These are phyloP conservation scores for Buddleja alternifolia DNA, from an alignment of 257 asterid species.

Conservation along the genomic window DNA sequence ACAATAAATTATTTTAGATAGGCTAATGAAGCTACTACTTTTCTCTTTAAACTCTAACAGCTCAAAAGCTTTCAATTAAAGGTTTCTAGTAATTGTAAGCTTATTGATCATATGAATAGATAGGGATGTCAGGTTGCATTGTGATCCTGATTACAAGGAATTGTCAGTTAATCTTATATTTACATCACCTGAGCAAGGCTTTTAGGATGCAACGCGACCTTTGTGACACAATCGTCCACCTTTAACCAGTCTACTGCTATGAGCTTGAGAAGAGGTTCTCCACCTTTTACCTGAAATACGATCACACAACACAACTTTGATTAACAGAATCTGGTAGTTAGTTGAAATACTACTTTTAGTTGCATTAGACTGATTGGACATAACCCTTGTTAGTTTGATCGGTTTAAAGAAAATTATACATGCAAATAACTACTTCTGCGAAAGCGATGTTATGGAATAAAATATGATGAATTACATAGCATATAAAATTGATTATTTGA, in stretches of 20 bases:
- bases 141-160: background rate
- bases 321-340: slow-evolving; percentile 18
- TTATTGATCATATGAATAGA: slow-evolving; percentile 2
- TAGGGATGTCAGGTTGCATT: background rate
- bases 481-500: too few relatives aligned
- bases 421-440: too few relatives aligned
- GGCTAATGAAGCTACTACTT: too few relatives aligned
- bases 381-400: too few relatives aligned
- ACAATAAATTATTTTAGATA: too few relatives aligned
- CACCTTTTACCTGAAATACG: slow-evolving; percentile 77
- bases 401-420: too few relatives aligned
- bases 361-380: too few relatives aligned
- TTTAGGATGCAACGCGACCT: slow-evolving; percentile 83
- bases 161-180: slow-evolving; percentile 1
- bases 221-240: slow-evolving; percentile 60
- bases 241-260: slow-evolving; percentile 98
- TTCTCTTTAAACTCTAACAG: slow-evolving; percentile 5
- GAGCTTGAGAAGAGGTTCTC: slow-evolving; percentile 93
- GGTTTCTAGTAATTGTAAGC: background rate
- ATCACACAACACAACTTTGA: slow-evolving; percentile 25
- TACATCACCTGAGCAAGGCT: slow-evolving; percentile 80
- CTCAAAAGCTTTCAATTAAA: background rate
- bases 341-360: background rate
- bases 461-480: too few relatives aligned
- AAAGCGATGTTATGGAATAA: too few relatives aligned